Conservation (phyloP, 2,329 filamentous ascomycete genomes). For the Amylocarpus encephaloides region DNA sequence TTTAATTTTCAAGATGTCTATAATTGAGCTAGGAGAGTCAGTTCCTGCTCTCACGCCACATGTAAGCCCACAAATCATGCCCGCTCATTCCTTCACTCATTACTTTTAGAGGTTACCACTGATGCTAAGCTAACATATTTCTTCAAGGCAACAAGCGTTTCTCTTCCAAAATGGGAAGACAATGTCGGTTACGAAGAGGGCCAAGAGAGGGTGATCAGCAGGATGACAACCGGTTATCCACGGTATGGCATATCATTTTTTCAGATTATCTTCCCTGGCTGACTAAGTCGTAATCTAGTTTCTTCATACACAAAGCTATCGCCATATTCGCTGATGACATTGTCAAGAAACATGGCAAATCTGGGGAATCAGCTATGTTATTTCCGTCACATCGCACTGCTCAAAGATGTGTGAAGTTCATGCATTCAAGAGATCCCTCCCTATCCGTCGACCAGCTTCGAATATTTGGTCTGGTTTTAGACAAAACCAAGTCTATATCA, state of each 20-base stretch:
- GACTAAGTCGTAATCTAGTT: slow-evolving; percentile 45
- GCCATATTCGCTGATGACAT: slow-evolving; percentile 66
- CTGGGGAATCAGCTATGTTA: slow-evolving; percentile 66
- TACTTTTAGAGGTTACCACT: no score
- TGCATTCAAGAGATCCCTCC: slow-evolving; percentile 52
- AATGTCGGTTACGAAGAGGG: slow-evolving; percentile 95
- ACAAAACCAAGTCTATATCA: slow-evolving; percentile 46
- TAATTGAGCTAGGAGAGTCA: slow-evolving; percentile 31
- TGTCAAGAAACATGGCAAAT: slow-evolving; percentile 53
- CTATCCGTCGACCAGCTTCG: slow-evolving; percentile 43
- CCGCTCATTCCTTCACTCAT: not conserved
- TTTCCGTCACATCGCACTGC: slow-evolving; percentile 70
- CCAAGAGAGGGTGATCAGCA: slow-evolving; percentile 74
- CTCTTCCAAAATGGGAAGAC: slow-evolving; percentile 83
- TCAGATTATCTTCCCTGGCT: slow-evolving; percentile 12
- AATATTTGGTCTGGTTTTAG: slow-evolving; percentile 58
- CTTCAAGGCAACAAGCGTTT: slow-evolving; percentile 90
- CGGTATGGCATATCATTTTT: slow-evolving; percentile 42
- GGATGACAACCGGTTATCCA: slow-evolving; percentile 88
- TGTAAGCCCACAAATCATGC: slow-evolving; percentile 21
- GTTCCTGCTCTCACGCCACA: slow-evolving; percentile 32
- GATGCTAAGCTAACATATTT: slow-evolving; percentile 4
- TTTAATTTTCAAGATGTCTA: slow-evolving; percentile 24
- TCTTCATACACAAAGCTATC: slow-evolving; percentile 86
- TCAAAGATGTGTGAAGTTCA: slow-evolving; percentile 67